Percentiles rank a stretch among this genome's conserved stretches.
These are phyloP conservation scores for Wickerhamomyces sp. DNA, from an alignment of 1,139 yeast species.

Conservation along the genomic window DNA sequence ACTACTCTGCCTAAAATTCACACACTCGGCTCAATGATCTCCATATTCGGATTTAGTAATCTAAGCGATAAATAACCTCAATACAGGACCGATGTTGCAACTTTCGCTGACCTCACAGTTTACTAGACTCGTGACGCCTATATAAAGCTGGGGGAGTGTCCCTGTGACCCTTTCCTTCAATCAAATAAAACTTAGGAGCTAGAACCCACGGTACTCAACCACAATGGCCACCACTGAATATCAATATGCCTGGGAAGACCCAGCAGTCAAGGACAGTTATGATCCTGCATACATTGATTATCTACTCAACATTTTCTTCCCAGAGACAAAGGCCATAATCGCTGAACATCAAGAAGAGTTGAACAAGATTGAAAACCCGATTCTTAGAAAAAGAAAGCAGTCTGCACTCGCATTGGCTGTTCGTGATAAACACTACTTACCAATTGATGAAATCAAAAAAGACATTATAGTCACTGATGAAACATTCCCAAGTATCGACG, in stretches of 20 bases:
- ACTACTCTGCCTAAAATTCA: too few species aligned
- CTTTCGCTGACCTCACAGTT: background rate
- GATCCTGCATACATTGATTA: constrained; percentile 1
- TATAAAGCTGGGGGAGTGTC: too few species aligned
- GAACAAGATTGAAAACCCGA: background rate
- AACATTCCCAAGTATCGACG: constrained; percentile 27
- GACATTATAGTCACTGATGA: constrained; percentile 28
- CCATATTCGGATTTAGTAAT: too few species aligned
- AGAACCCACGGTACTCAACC: too few species aligned
- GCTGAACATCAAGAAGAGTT: background rate
- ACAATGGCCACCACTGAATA: background rate
- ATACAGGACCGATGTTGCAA: background rate
- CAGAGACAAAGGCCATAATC: background rate
- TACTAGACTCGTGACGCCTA: background rate
- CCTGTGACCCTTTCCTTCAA: too few species aligned
- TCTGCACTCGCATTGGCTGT: background rate
- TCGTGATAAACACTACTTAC: background rate
- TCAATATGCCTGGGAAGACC: constrained; percentile 3
- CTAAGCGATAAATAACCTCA: too few species aligned
- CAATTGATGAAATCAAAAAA: constrained; percentile 2
- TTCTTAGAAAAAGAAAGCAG: background rate
- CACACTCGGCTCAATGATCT: too few species aligned
- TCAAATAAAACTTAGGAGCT: too few species aligned
- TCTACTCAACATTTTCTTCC: background rate
- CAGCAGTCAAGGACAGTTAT: background rate